Conservation (phyloP, 331 rosid genomes). For the Stylosanthes scabra region DNA sequence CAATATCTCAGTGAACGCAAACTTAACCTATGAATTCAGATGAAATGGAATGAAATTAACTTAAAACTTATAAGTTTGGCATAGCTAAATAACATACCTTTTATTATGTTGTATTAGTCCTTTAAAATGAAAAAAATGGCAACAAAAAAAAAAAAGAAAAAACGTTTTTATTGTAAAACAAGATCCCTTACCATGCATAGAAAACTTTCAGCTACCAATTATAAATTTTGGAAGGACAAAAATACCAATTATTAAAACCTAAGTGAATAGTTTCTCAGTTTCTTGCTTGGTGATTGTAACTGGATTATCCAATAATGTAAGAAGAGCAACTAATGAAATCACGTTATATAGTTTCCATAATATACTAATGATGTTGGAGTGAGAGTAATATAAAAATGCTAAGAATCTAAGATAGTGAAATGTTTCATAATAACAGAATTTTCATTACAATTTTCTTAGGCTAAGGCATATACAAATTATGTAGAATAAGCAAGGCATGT, state of each 20-base stretch:
- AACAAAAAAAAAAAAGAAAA: background rate
- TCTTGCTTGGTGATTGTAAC: background rate
- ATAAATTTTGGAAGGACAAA: background rate
- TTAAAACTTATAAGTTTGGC: background rate
- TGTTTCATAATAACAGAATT: background rate
- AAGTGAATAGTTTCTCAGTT: background rate
- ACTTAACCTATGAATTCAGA: background rate
- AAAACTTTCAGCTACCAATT: background rate
- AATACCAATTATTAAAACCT: background rate
- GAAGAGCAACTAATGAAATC: background rate
- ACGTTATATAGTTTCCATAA: background rate
- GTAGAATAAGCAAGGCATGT: conserved; percentile 14
- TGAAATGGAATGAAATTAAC: background rate
- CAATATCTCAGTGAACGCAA: background rate
- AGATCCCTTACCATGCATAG: background rate
- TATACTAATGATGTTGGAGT: background rate
- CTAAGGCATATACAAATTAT: background rate
- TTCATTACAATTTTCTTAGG: background rate
- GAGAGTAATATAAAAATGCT: too few relatives aligned
- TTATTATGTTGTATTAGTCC: background rate
- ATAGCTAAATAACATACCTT: background rate
- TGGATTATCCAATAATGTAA: background rate
- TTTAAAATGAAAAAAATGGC: background rate
- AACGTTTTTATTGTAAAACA: background rate
- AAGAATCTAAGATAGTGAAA: too few relatives aligned